Conservation (phyloP, 306 rosid species). For the Senna siamea region DNA sequence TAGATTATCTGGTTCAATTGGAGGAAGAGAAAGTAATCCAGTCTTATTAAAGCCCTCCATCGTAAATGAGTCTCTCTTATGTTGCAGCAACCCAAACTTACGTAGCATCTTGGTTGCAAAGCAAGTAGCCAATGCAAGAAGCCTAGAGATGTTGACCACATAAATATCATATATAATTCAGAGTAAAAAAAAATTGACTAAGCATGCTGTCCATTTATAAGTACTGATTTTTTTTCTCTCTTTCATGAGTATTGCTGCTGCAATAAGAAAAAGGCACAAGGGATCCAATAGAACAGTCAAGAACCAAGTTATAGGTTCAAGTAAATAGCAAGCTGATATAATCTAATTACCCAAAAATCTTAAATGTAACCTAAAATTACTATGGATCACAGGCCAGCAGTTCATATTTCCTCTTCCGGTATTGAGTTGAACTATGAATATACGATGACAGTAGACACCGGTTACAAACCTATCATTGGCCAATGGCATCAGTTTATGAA, state of each 20-base stretch:
- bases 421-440: not conserved
- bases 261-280: slow-evolving; percentile 23
- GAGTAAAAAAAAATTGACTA: not conserved
- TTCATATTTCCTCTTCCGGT: not conserved
- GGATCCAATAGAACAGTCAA: slow-evolving; percentile 30
- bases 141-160: slow-evolving; percentile 57
- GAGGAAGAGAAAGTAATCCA: slow-evolving; percentile 62
- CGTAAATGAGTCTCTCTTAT: slow-evolving; percentile 46
- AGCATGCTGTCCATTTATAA: slow-evolving; percentile 18
- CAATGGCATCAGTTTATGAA: slow-evolving; percentile 3
- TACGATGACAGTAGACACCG: not conserved
- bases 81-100: slow-evolving; percentile 71
- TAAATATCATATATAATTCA: slow-evolving; percentile 27
- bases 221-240: not conserved
- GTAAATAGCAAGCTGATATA: slow-evolving; percentile 20
- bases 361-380: slow-evolving; percentile 17
- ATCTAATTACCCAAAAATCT: slow-evolving; percentile 11
- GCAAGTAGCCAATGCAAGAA: slow-evolving; percentile 79
- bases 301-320: slow-evolving; percentile 23
- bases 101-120: slow-evolving; percentile 90
- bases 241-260: slow-evolving; percentile 17
- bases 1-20: slow-evolving; percentile 49
- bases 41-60: slow-evolving; percentile 45
- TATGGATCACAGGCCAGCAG: slow-evolving; percentile 4
- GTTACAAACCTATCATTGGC: not conserved